Conservation (phyloP, 768 basidiomycete genomes). For the Hebeloma cylindrosporum region DNA sequence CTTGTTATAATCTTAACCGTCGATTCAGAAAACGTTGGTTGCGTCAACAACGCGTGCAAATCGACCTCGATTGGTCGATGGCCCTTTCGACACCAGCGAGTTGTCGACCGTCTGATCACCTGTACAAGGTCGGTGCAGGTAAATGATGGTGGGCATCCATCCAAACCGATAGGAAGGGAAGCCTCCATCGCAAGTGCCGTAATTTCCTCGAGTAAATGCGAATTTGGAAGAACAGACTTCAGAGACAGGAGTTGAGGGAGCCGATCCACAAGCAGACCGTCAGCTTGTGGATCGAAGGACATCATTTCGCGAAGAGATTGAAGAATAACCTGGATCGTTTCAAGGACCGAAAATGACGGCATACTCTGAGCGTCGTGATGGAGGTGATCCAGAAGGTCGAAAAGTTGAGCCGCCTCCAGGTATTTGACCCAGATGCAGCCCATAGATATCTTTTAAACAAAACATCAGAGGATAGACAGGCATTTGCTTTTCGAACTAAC, state of each 20-base stretch:
- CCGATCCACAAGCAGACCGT: constrained; percentile 29
- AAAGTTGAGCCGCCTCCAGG: constrained; percentile 41
- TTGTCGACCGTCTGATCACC: constrained; percentile 25
- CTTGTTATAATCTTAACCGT: constrained; percentile 43
- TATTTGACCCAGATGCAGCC: constrained; percentile 57
- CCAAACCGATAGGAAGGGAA: constrained; percentile 37
- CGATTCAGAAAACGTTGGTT: constrained; percentile 42
- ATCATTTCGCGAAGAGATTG: constrained; percentile 26
- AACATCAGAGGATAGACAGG: constrained; percentile 14
- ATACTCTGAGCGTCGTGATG: constrained; percentile 11
- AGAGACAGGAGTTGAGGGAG: constrained; percentile 41
- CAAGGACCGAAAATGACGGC: constrained; percentile 8
- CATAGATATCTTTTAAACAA: constrained; percentile 21
- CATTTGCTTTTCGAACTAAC: background rate
- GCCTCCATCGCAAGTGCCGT: constrained; percentile 43
- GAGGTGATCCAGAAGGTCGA: constrained; percentile 45
- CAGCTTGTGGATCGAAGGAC: constrained; percentile 23
- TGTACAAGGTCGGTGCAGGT: constrained; percentile 18
- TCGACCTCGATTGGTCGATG: constrained; percentile 14
- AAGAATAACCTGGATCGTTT: constrained; percentile 39
- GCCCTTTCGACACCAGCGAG: constrained; percentile 37
- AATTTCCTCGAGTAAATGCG: constrained; percentile 44
- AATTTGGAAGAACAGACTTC: constrained; percentile 33
- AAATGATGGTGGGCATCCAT: constrained; percentile 24
- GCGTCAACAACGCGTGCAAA: constrained; percentile 38